phyloP scores from a whole-genome alignment of 768 basidiomycete species.

The Hericium coralloides region DNA sequence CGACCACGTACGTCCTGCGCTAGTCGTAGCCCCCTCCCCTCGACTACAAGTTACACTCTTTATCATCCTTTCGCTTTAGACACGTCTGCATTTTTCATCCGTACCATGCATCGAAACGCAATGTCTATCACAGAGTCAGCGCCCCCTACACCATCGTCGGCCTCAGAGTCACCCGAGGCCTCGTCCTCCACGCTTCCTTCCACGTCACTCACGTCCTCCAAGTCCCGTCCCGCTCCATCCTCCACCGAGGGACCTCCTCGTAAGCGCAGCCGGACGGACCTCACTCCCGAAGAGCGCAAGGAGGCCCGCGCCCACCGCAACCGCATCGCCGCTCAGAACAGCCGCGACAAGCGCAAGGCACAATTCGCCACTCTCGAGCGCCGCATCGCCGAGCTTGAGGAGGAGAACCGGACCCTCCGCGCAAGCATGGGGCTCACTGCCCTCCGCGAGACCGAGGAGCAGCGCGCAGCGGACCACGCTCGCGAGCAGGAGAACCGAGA shows the following conservation, averaged over 20 bases:
- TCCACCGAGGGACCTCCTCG: constrained; percentile 38
- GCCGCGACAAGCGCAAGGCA: constrained; percentile 82
- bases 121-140: background rate
- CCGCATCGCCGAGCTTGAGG: constrained; percentile 83
- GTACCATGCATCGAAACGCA: background rate
- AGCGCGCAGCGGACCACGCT: constrained; percentile 29
- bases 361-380: constrained; percentile 87
- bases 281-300: constrained; percentile 67
- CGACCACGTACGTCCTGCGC: constrained; percentile 17
- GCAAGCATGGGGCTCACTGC: constrained; percentile 32
- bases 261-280: constrained; percentile 61
- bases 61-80: background rate
- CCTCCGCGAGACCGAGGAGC: constrained; percentile 22
- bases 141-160: background rate
- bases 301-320: constrained; percentile 88
- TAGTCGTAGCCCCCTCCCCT: constrained; percentile 4
- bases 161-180: constrained; percentile 1
- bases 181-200: constrained; percentile 5
- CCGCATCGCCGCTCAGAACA: constrained; percentile 89
- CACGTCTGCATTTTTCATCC: background rate
- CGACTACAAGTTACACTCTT: constrained; percentile 1
- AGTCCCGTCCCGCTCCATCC: constrained; percentile 12
- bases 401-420: constrained; percentile 72
- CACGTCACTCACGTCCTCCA: background rate
- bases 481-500: constrained; percentile 65